Evolutionary conservation across 1,139 yeast species (phyloP), one percentile per base, ranked within the genome.

Genomic region (Yamadazyma aaseri): DNA sequence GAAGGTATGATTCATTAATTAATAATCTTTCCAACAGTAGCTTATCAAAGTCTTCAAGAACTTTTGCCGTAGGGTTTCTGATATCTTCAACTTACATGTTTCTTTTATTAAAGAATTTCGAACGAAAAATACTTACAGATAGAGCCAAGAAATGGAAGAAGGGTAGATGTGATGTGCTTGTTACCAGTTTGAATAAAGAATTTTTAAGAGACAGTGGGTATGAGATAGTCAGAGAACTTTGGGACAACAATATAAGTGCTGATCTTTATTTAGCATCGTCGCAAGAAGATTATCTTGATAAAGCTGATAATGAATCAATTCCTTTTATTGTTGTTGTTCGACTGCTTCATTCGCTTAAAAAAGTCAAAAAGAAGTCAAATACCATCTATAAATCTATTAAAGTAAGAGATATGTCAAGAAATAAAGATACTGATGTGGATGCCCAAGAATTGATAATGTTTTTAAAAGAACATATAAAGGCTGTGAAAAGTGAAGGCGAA

Each of bases 1-100:
- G 98, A 1, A 65, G 98, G 33, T 92, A 87, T 51, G 97, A 92
- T 51, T 72, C 80, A 12, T 72, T 86, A 41, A 74, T 87, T 0
- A 76, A 56, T 29, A 55, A 55, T 13, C 60, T 58, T 23, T 47
- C 65, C 10, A 39, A 39, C 23, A 42, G 36, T 11, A 44, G 43
- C 3, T 10, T 41, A 3, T 14, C 36, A 2, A 57, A 56, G 24
- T 38, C 49, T 5, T 50, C 46, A 5, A 60, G 64, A 3, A 65
- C 66, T 0, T 75, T 75, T 46, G 95, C 87, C 0, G 97, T 89
- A 21, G 97, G 97, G 0, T 84, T 92, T 50, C 81, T 86, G 42
- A 58, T 92, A 36, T 57, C 71, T 0, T 51, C 70, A 2, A 62
- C 70, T 0, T 60, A 60, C 28, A 38, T 76, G 40, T 73, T 73